These are phyloP conservation scores for Ophiocordyceps unilateralis DNA, from an alignment of 2,329 filamentous ascomycete genomes.

Conservation along the genomic window DNA sequence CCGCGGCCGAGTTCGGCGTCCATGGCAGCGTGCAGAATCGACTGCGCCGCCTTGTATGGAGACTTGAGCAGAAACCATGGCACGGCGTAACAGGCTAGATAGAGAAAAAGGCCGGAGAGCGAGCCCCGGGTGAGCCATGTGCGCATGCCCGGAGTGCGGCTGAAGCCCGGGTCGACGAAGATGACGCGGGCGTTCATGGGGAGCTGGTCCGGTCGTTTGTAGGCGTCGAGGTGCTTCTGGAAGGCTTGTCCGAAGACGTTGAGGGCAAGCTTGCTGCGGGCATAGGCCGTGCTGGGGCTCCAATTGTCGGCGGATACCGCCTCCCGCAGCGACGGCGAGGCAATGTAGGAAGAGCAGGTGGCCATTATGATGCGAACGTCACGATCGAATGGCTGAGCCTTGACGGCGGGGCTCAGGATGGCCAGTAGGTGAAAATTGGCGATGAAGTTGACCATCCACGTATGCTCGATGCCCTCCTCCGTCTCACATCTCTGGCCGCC, in stretches of 20 bases:
- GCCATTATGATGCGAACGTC: conserved; percentile 79
- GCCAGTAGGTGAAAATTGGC: conserved; percentile 90
- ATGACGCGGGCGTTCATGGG: conserved; percentile 73
- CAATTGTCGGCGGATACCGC: conserved; percentile 30
- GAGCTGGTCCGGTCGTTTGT: conserved; percentile 66
- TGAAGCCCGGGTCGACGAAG: conserved; percentile 72
- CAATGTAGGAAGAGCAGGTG: conserved; percentile 79
- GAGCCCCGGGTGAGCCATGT: conserved; percentile 77
- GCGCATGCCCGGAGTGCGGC: conserved; percentile 72
- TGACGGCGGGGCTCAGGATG: conserved; percentile 77
- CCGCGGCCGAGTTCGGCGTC: conserved; percentile 51
- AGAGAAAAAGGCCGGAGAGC: conserved; percentile 60
- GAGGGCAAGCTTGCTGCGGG: conserved; percentile 58
- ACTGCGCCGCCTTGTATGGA: conserved; percentile 67
- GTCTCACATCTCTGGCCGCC: conserved; percentile 45
- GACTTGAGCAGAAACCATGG: conserved; percentile 86
- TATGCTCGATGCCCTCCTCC: conserved; percentile 66
- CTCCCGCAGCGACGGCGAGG: conserved; percentile 47
- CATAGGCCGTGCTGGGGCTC: conserved; percentile 40
- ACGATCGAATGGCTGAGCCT: conserved; percentile 81
- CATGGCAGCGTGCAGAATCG: conserved; percentile 72
- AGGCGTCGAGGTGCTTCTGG: conserved; percentile 78
- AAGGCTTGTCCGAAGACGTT: conserved; percentile 82
- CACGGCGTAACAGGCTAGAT: conserved; percentile 60
- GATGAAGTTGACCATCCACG: conserved; percentile 90